phyloP scores from a whole-genome alignment of 495 filamentous ascomycete genomes.

The Talaromyces wortmannii region DNA sequence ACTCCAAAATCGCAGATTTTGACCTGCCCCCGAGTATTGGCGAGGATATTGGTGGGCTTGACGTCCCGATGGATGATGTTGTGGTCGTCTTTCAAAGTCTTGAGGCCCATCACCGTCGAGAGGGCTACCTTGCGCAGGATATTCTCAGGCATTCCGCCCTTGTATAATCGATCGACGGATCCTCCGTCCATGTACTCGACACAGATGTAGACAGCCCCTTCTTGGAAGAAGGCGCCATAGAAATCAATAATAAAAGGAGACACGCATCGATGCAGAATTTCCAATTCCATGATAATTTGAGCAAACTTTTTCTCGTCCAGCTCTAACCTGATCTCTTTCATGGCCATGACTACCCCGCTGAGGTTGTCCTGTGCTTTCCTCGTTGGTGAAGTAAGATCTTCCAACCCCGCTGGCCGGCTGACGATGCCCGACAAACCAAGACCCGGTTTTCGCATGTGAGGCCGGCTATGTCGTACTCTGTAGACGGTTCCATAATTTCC shows the following conservation, averaged over 20 bases:
- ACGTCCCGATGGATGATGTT: constrained; percentile 99
- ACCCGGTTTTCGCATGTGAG: constrained; percentile 70
- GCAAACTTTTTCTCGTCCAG: constrained; percentile 94
- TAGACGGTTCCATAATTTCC: constrained; percentile 98
- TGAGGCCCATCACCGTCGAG: constrained; percentile 87
- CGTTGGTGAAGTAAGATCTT: constrained; percentile 15
- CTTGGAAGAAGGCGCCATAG: constrained; percentile 98
- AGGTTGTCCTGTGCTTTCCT: constrained; percentile 26
- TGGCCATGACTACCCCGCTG: constrained; percentile 85
- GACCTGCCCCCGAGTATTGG: constrained; percentile 83
- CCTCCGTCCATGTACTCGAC: constrained; percentile 99
- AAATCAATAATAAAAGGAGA: constrained; percentile 98
- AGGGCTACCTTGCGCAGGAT: constrained; percentile 87
- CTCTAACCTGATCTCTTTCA: constrained; percentile 98
- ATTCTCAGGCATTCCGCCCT: constrained; percentile 83
- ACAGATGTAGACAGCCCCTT: constrained; percentile 98
- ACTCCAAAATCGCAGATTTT: constrained; percentile 99
- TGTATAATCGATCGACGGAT: constrained; percentile 96
- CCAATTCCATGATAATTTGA: constrained; percentile 96
- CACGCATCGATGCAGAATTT: constrained; percentile 90
- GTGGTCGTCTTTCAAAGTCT: constrained; percentile 92
- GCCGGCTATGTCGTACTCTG: constrained; percentile 83
- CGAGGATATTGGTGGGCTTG: constrained; percentile 95
- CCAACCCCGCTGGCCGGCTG: constrained; percentile 24
- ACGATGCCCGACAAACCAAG: constrained; percentile 63